Evolutionary conservation across 331 rosid species (phyloP).

Genomic region (Pyrus hybrid): DNA sequence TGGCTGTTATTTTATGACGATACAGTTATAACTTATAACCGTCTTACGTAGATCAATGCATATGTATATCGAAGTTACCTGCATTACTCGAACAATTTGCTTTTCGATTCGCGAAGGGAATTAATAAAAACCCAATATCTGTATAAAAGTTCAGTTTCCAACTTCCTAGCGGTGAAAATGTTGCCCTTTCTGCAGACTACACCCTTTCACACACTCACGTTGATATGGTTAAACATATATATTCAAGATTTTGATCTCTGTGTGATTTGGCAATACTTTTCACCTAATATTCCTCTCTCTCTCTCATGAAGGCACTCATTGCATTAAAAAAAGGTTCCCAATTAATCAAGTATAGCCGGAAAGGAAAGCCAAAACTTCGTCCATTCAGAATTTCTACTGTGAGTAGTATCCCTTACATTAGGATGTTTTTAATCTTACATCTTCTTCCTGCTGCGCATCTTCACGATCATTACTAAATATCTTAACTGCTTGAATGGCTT

Average conservation of each 20-base stretch:
- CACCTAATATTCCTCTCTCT: slow-evolving; percentile 4
- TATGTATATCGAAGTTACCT: not conserved
- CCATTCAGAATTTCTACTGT: slow-evolving; percentile 78
- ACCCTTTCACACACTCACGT: not conserved
- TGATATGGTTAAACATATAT: not conserved
- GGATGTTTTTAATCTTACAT: not conserved
- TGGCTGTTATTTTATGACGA: not conserved
- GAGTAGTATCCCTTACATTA: slow-evolving; percentile 21
- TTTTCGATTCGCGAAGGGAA: not conserved
- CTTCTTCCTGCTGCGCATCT: not conserved
- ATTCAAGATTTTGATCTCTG: not conserved
- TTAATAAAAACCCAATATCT: not conserved
- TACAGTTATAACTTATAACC: not conserved
- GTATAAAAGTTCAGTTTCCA: not conserved
- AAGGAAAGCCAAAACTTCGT: slow-evolving; percentile 79
- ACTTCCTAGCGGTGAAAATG: not conserved
- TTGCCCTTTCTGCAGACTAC: not conserved
- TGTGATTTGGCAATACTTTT: slow-evolving; percentile 2
- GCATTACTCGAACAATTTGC: not conserved
- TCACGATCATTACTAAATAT: slow-evolving; percentile 6
- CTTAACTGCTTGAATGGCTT: slow-evolving; percentile 25
- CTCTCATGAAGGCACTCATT: slow-evolving; percentile 53
- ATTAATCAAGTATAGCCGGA: slow-evolving; percentile 49
- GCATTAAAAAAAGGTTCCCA: slow-evolving; percentile 74
- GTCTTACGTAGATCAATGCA: not conserved